Percentiles rank a stretch among this genome's conserved stretches.
Conservation (phyloP, 495 filamentous ascomycete genomes). For the Hypomontagnella submonticulosa region DNA sequence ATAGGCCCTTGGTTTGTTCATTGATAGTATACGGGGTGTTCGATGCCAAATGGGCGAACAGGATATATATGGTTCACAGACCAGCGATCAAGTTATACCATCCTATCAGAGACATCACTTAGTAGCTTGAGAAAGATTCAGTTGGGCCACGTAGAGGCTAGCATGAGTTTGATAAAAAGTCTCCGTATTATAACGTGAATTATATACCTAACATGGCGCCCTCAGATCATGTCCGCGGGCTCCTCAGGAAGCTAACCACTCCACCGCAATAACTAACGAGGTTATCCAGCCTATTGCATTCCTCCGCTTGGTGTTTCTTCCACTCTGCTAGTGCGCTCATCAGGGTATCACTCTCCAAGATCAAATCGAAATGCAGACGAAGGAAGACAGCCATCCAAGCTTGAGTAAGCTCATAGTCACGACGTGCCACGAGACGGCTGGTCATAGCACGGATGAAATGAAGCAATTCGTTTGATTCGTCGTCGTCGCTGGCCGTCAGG, state of each 20-base stretch:
- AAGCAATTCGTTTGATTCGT: constrained; percentile 59
- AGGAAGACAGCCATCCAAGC: constrained; percentile 97
- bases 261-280: constrained; percentile 88
- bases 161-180: not conserved
- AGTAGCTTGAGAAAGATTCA: not conserved
- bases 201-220: constrained; percentile 5
- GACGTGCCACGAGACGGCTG: constrained; percentile 67
- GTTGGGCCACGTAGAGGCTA: not conserved
- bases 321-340: constrained; percentile 68
- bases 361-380: constrained; percentile 71
- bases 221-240: constrained; percentile 59
- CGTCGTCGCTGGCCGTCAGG: constrained; percentile 62
- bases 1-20: not conserved
- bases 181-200: not conserved
- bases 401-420: constrained; percentile 92
- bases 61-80: too few species aligned
- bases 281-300: constrained; percentile 74
- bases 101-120: too few species aligned
- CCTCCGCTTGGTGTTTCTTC: constrained; percentile 72
- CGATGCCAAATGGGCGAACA: too few species aligned
- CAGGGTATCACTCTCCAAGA: constrained; percentile 54
- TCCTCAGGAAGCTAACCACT: constrained; percentile 88
- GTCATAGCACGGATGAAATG: constrained; percentile 83
- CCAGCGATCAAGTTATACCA: too few species aligned
- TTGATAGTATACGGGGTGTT: too few species aligned